Evolutionary conservation across 257 asterid species (phyloP).

Genomic region (Jaltomata sinuosa): DNA sequence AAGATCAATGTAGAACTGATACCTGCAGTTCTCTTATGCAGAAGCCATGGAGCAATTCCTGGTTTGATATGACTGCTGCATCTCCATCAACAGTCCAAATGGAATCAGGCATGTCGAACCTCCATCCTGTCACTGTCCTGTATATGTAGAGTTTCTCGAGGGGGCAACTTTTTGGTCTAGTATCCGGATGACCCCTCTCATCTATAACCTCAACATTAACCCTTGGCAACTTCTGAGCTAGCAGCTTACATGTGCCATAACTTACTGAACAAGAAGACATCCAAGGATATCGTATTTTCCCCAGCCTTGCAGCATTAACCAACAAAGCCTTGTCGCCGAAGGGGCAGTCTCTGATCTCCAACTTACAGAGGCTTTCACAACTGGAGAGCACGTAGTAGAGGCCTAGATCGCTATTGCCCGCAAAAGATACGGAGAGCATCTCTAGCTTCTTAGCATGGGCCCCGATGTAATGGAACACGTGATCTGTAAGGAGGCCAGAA

Average conservation of each 20-base stretch:
- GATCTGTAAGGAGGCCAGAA: neutral
- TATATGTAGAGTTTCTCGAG: slow-evolving; percentile 26
- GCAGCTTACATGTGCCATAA: neutral
- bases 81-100: slow-evolving; percentile 7
- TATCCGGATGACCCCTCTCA: neutral
- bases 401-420: no score
- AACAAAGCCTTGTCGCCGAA: neutral
- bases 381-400: no score
- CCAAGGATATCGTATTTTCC: neutral
- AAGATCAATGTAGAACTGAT: neutral
- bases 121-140: slow-evolving; percentile 27
- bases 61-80: neutral
- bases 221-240: neutral
- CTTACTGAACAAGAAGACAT: neutral
- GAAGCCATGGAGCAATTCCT: neutral
- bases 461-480: no score
- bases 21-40: neutral
- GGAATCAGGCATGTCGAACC: slow-evolving; percentile 18
- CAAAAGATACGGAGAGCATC: no score
- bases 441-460: no score
- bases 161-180: slow-evolving; percentile 11
- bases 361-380: no score
- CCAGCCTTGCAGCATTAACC: neutral
- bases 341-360: neutral
- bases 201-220: neutral